A percentile compares a stretch with the other conserved stretches of the same genome.
phyloP scores from a whole-genome alignment of 805 yeast species.

The Kazachstania africana region DNA sequence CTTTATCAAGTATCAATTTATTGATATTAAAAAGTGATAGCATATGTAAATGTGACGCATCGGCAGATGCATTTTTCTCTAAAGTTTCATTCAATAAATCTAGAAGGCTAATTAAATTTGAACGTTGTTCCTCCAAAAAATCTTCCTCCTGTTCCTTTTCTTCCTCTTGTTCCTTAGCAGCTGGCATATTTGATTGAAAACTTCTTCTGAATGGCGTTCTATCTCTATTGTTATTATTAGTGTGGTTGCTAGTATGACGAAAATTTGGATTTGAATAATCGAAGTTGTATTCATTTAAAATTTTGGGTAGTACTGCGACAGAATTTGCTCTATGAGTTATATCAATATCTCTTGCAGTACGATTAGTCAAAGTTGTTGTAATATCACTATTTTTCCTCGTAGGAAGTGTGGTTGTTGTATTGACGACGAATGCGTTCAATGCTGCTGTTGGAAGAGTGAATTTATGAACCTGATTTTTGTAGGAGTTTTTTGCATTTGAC shows the following conservation, averaged over 20 bases:
- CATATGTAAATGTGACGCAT: conserved; percentile 24
- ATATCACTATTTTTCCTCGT: neutral
- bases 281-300: conserved; percentile 2
- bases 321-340: conserved; percentile 12
- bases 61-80: conserved; percentile 20
- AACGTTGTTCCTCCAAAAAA: conserved; percentile 13
- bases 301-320: conserved; percentile 10
- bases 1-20: conserved; percentile 18
- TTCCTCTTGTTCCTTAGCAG: too few relatives aligned
- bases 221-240: too few relatives aligned
- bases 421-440: conserved; percentile 21
- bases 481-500: neutral
- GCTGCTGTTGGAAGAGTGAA: conserved; percentile 17
- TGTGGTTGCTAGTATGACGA: too few relatives aligned
- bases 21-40: conserved; percentile 24
- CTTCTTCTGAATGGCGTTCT: too few relatives aligned
- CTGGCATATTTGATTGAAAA: too few relatives aligned
- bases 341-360: neutral
- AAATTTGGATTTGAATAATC: too few relatives aligned
- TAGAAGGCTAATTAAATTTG: conserved; percentile 20
- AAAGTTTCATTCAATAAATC: conserved; percentile 23
- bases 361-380: neutral
- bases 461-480: conserved; percentile 2
- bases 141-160: neutral
- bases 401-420: conserved; percentile 5